Conservation (phyloP, 495 filamentous ascomycete species). For the Talaromyces nanjingensis region DNA sequence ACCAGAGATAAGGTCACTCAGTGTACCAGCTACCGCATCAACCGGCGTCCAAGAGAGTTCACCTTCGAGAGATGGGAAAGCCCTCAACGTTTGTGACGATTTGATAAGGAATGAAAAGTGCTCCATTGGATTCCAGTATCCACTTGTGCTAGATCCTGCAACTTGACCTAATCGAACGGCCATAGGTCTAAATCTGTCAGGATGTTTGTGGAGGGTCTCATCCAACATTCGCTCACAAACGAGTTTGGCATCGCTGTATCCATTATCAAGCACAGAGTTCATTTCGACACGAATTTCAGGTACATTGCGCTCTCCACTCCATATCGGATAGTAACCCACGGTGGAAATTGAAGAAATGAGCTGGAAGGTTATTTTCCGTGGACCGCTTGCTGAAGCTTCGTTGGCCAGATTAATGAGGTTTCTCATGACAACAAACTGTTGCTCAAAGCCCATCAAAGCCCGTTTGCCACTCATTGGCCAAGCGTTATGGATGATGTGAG, state of each 20-base stretch:
- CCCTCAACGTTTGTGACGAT: conserved; percentile 38
- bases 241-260: conserved; percentile 46
- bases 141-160: conserved; percentile 37
- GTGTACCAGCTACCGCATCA: conserved; percentile 31
- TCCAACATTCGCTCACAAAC: conserved; percentile 44
- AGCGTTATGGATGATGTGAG: conserved; percentile 52
- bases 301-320: conserved; percentile 19
- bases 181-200: conserved; percentile 36
- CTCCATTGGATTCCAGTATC: conserved; percentile 47
- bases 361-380: conserved; percentile 34
- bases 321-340: conserved; percentile 36
- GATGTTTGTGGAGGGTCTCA: conserved; percentile 36
- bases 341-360: conserved; percentile 49
- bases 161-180: conserved; percentile 42
- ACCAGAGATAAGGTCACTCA: conserved; percentile 29
- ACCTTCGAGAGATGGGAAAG: conserved; percentile 36
- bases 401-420: conserved; percentile 40
- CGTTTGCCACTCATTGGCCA: conserved; percentile 49
- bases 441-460: conserved; percentile 35
- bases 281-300: conserved; percentile 20
- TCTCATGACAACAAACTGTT: conserved; percentile 42
- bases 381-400: conserved; percentile 19
- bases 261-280: conserved; percentile 31
- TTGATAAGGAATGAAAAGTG: conserved; percentile 45
- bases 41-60: conserved; percentile 44